Percentiles rank a stretch among this genome's conserved stretches.
These are phyloP conservation scores for Aureobasidium sp. DNA, from an alignment of 2,329 filamentous ascomycete genomes.

Conservation along the genomic window DNA sequence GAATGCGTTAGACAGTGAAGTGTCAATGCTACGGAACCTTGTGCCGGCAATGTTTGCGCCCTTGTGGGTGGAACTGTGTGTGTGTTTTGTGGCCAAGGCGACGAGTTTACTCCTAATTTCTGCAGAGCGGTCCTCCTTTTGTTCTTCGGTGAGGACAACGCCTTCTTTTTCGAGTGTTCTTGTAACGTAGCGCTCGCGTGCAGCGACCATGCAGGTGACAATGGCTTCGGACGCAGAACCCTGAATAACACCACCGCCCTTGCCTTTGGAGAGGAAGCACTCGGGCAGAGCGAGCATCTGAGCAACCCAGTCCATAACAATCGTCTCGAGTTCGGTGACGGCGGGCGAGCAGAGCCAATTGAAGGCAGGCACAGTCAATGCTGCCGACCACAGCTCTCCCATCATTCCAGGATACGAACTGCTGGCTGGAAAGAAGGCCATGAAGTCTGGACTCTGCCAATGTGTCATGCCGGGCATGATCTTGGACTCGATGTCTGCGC, in stretches of 20 bases:
- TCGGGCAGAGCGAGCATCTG: constrained; percentile 66
- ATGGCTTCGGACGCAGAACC: constrained; percentile 84
- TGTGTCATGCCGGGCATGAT: constrained; percentile 91
- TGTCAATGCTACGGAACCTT: constrained; percentile 65
- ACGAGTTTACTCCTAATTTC: constrained; percentile 65
- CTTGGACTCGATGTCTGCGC: constrained; percentile 72
- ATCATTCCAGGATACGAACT: constrained; percentile 79
- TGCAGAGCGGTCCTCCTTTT: constrained; percentile 63
- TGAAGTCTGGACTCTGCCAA: constrained; percentile 91
- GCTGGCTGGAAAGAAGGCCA: constrained; percentile 87
- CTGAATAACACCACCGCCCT: constrained; percentile 89
- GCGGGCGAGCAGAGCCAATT: constrained; percentile 95
- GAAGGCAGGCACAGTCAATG: constrained; percentile 85
- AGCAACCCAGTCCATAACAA: constrained; percentile 88
- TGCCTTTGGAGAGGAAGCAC: constrained; percentile 65
- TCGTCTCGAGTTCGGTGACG: constrained; percentile 86
- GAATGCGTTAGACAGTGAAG: constrained; percentile 57
- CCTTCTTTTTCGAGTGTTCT: constrained; percentile 49
- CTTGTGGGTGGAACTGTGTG: constrained; percentile 82
- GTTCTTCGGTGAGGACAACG: constrained; percentile 36
- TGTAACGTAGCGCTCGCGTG: constrained; percentile 69
- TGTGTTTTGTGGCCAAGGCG: constrained; percentile 69
- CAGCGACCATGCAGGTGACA: constrained; percentile 79
- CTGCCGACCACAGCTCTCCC: constrained; percentile 84
- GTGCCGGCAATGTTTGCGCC: constrained; percentile 80